These are phyloP conservation scores for Penicillium desertorum DNA, from an alignment of 495 filamentous ascomycete species.

Conservation along the genomic window DNA sequence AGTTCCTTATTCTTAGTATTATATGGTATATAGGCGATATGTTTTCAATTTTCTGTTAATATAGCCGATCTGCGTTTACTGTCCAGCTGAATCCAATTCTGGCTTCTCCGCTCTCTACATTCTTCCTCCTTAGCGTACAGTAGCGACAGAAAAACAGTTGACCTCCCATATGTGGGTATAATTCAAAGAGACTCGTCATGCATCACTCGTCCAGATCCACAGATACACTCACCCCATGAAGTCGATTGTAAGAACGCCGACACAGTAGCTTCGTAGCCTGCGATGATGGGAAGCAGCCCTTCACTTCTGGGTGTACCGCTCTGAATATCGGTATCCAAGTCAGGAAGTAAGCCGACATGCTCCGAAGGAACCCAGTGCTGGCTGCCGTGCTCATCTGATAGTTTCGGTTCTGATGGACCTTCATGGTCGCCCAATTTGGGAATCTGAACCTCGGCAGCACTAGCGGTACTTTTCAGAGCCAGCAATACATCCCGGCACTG, in stretches of 20 bases:
- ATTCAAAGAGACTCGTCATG: constrained; percentile 14
- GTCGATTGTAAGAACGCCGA: constrained; percentile 36
- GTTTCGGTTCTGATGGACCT: constrained; percentile 6
- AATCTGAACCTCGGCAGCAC: constrained; percentile 9
- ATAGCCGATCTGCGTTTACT: constrained; percentile 23
- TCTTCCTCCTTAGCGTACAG: constrained; percentile 1
- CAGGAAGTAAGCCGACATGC: constrained; percentile 9
- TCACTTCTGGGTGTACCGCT: constrained; percentile 14
- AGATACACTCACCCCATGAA: constrained; percentile 36
- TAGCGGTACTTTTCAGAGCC: constrained; percentile 26
- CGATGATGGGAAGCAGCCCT: constrained; percentile 36
- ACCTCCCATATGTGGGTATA: constrained; percentile 11
- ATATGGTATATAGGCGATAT: constrained; percentile 17
- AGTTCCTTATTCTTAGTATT: not conserved
- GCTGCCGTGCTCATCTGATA: constrained; percentile 5
- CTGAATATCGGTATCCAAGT: constrained; percentile 13
- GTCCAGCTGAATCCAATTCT: constrained; percentile 18
- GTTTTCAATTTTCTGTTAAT: constrained; percentile 8
- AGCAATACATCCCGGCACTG: constrained; percentile 35
- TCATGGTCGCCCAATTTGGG: constrained; percentile 19
- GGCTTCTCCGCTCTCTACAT: constrained; percentile 1
- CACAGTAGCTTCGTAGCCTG: constrained; percentile 37
- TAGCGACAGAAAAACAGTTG: constrained; percentile 10
- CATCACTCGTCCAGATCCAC: constrained; percentile 17
- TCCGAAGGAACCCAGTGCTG: constrained; percentile 16